Evolutionary conservation across 768 basidiomycete genomes (phyloP).

Genomic region (Russula compacta): DNA sequence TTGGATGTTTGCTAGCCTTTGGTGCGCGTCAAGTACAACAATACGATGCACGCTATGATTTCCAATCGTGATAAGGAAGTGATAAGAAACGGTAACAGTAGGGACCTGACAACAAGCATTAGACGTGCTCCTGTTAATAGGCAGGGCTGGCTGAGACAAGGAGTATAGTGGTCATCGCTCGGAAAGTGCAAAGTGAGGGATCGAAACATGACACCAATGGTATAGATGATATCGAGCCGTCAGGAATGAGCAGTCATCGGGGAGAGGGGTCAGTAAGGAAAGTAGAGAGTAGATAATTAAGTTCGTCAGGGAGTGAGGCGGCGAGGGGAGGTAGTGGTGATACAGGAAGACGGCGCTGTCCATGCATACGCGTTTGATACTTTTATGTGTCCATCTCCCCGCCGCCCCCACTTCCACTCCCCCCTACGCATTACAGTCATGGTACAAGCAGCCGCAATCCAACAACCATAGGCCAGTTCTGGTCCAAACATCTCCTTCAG

Average conservation of each 20-base stretch:
- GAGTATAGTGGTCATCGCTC: neutral
- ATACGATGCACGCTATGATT: neutral
- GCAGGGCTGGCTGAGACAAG: neutral
- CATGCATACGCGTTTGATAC: conserved; percentile 18
- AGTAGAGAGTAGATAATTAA: conserved; percentile 20
- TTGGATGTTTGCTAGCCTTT: neutral
- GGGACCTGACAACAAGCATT: neutral
- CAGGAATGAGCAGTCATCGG: conserved; percentile 7
- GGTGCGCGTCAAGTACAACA: neutral
- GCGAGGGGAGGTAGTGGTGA: conserved; percentile 5
- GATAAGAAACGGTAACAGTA: neutral
- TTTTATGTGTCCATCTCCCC: conserved; percentile 15
- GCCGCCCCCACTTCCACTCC: conserved; percentile 6
- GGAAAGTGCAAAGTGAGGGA: neutral
- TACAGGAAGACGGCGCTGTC: conserved; percentile 13
- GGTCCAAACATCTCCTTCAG: conserved; percentile 11
- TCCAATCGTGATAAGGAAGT: neutral
- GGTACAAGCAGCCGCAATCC: conserved; percentile 14
- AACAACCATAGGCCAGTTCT: conserved; percentile 5
- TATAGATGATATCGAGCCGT: conserved; percentile 16
- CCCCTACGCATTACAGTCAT: conserved; percentile 18
- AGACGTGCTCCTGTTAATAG: neutral
- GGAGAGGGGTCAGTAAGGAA: conserved; percentile 13
- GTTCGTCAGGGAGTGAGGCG: conserved; percentile 10
- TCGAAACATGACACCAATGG: conserved; percentile 5